phyloP scores from a whole-genome alignment of 371 early-diverging fungal genomes.

The Apophysomyces ossiformis region DNA sequence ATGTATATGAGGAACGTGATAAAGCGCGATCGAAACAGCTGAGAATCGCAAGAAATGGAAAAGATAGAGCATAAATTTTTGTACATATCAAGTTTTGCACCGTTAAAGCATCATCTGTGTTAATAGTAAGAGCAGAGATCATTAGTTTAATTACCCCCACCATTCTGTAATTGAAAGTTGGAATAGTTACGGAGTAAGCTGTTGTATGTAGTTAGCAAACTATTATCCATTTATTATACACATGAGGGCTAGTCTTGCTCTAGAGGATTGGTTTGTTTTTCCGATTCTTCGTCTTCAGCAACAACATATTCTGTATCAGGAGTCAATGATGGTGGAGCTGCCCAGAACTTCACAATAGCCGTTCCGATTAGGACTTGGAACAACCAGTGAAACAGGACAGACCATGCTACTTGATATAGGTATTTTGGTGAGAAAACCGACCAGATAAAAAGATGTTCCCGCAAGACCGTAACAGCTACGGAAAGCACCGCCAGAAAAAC shows the following conservation, averaged over 20 bases:
- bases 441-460: slow-evolving; percentile 85
- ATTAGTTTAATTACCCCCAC: background rate
- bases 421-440: slow-evolving; percentile 87
- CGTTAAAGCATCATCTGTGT: background rate
- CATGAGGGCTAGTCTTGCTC: background rate
- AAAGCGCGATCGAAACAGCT: slow-evolving; percentile 42
- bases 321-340: background rate
- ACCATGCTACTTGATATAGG: slow-evolving; percentile 79
- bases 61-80: slow-evolving; percentile 22
- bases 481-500: slow-evolving; percentile 58
- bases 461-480: slow-evolving; percentile 65
- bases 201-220: too few relatives aligned
- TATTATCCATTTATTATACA: background rate
- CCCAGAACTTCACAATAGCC: background rate
- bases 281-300: background rate
- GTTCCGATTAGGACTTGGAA: slow-evolving; percentile 32
- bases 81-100: background rate
- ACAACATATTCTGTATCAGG: background rate
- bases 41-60: slow-evolving; percentile 32
- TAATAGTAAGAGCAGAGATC: background rate
- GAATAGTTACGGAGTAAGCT: too few relatives aligned
- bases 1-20: slow-evolving; percentile 36
- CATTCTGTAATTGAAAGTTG: too few relatives aligned
- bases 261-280: background rate
- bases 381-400: slow-evolving; percentile 53